Evolutionary conservation across 306 rosid genomes (phyloP).

Genomic region (Myrica gale): DNA sequence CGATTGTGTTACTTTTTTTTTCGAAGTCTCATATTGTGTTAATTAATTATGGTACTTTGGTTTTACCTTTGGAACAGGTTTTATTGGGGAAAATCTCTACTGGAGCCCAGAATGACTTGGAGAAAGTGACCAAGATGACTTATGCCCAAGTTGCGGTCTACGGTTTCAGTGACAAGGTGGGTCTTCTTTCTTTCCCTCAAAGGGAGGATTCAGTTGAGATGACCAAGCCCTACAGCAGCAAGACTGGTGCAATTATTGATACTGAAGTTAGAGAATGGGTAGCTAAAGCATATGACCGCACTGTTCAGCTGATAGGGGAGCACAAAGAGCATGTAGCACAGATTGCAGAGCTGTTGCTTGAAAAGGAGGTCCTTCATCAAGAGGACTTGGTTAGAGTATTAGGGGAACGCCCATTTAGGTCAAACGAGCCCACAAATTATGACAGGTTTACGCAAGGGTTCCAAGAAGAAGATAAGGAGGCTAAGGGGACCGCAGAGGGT

Average conservation of each 20-base stretch:
- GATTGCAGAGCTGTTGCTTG: slow-evolving; percentile 42
- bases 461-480: slow-evolving; percentile 25
- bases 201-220: slow-evolving; percentile 32
- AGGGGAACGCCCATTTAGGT: slow-evolving; percentile 42
- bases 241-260: slow-evolving; percentile 43
- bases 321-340: slow-evolving; percentile 36
- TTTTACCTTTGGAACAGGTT: slow-evolving; percentile 22
- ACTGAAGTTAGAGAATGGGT: slow-evolving; percentile 48
- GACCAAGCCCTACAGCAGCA: slow-evolving; percentile 44
- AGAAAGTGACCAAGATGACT: slow-evolving; percentile 50
- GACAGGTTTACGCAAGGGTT: slow-evolving; percentile 37
- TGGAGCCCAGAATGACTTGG: slow-evolving; percentile 48
- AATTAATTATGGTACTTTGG: background rate
- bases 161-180: slow-evolving; percentile 44
- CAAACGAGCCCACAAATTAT: slow-evolving; percentile 31
- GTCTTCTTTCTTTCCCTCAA: slow-evolving; percentile 45
- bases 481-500: slow-evolving; percentile 13
- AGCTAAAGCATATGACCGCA: slow-evolving; percentile 36
- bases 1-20: too few relatives aligned
- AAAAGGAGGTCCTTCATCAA: slow-evolving; percentile 47
- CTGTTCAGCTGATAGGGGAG: slow-evolving; percentile 34
- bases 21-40: background rate
- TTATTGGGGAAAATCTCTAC: slow-evolving; percentile 44
- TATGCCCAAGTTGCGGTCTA: slow-evolving; percentile 44
- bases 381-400: slow-evolving; percentile 37